Percentiles rank a stretch among this genome's conserved stretches.
Evolutionary conservation across 139 green algal species (phyloP).

Genomic region (Tetradesmus obliquus): DNA sequence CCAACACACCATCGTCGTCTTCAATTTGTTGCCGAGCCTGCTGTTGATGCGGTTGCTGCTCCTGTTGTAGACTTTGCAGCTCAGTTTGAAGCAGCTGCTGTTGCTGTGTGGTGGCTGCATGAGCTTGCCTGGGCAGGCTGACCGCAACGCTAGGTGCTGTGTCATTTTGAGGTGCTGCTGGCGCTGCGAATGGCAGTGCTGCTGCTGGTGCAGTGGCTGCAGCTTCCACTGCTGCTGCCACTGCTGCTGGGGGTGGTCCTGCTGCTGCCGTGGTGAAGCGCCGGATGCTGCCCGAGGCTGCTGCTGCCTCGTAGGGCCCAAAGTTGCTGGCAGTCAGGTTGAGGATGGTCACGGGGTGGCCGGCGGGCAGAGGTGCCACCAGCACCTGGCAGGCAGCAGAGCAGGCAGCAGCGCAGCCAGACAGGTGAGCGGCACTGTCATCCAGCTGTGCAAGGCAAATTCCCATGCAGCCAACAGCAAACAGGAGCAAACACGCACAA

Average conservation of each 20-base stretch:
- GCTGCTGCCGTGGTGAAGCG: slow-evolving; percentile 15
- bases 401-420: not conserved
- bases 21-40: not conserved
- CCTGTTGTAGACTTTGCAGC: not conserved
- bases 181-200: too few species aligned
- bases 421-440: too few species aligned
- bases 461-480: not conserved
- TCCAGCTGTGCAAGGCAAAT: too few species aligned
- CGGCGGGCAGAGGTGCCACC: not conserved
- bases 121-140: not conserved
- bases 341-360: not conserved
- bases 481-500: not conserved
- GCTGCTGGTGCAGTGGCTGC: not conserved
- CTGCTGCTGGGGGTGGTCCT: not conserved
- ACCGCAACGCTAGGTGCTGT: too few species aligned
- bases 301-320: slow-evolving; percentile 28
- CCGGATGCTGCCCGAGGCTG: not conserved
- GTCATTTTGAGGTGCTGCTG: not conserved
- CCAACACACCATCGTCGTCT: not conserved
- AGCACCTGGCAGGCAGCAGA: not conserved
- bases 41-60: not conserved
- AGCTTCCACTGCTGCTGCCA: not conserved
- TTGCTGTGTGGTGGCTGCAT: not conserved
- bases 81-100: not conserved
- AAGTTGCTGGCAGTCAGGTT: slow-evolving; percentile 32